phyloP scores from a whole-genome alignment of 2,329 filamentous ascomycete genomes.

The Phyllosticta capitalensis region DNA sequence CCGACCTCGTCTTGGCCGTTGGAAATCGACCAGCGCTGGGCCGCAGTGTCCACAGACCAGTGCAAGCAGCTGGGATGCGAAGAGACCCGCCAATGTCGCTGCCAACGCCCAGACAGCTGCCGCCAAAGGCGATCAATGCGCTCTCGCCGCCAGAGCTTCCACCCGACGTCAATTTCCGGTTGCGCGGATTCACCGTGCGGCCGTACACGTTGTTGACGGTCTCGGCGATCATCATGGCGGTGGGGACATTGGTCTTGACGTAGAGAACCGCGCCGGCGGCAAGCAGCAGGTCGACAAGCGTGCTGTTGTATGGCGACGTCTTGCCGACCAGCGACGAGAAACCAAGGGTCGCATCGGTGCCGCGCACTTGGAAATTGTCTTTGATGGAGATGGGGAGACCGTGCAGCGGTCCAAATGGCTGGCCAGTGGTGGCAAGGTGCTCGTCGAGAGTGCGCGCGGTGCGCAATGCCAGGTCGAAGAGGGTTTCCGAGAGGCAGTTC shows the following conservation, averaged over 20 bases:
- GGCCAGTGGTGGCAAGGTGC: slow-evolving; percentile 36
- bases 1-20: slow-evolving; percentile 44
- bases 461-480: slow-evolving; percentile 45
- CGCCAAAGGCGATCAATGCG: slow-evolving; percentile 50
- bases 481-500: slow-evolving; percentile 50
- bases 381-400: slow-evolving; percentile 60
- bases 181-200: slow-evolving; percentile 52
- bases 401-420: slow-evolving; percentile 54
- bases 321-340: slow-evolving; percentile 53
- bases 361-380: slow-evolving; percentile 57
- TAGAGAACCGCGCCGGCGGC: slow-evolving; percentile 57
- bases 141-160: slow-evolving; percentile 60
- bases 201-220: slow-evolving; percentile 57
- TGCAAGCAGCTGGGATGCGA: slow-evolving; percentile 47
- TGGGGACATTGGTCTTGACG: slow-evolving; percentile 61
- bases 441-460: slow-evolving; percentile 45
- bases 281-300: slow-evolving; percentile 49
- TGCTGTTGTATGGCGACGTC: slow-evolving; percentile 47
- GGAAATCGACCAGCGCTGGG: slow-evolving; percentile 53
- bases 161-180: slow-evolving; percentile 50
- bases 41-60: slow-evolving; percentile 48
- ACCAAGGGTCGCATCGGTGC: slow-evolving; percentile 53
- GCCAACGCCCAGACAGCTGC: slow-evolving; percentile 52
- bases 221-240: slow-evolving; percentile 61
- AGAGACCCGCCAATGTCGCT: slow-evolving; percentile 55